Evolutionary conservation across 2,329 filamentous ascomycete species (phyloP).

Genomic region (Trichophyton rubrum): DNA sequence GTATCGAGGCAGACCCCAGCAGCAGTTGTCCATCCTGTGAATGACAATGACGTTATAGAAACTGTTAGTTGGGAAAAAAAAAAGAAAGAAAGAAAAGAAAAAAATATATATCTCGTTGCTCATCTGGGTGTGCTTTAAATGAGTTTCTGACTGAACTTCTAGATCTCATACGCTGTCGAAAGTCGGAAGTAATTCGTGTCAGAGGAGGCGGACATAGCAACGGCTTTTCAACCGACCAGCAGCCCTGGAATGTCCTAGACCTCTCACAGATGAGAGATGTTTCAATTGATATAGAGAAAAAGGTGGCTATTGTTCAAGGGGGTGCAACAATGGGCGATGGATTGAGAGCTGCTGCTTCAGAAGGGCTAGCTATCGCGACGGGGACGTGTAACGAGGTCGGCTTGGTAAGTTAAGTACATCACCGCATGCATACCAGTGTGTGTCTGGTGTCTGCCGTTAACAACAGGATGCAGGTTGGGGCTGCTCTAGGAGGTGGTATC

Average conservation of each 20-base stretch:
- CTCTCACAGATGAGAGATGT: slow-evolving; percentile 4
- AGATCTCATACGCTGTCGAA: neutral
- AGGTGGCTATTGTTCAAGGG: neutral
- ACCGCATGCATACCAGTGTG: neutral
- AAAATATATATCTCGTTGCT: too few relatives aligned
- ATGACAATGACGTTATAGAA: neutral
- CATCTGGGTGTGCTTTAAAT: neutral
- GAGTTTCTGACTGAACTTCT: neutral
- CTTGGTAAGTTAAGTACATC: neutral
- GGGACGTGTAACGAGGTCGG: slow-evolving; percentile 4
- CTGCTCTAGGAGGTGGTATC: slow-evolving; percentile 3
- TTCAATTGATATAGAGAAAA: neutral
- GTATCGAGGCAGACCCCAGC: neutral
- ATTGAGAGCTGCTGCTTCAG: neutral
- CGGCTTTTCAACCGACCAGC: slow-evolving; percentile 2
- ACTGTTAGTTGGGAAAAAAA: neutral
- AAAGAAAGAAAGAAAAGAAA: neutral
- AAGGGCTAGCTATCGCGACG: neutral
- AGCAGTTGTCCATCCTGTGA: neutral
- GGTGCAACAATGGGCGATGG: slow-evolving; percentile 5
- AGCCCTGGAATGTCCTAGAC: slow-evolving; percentile 4
- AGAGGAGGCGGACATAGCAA: slow-evolving; percentile 7
- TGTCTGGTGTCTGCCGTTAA: neutral
- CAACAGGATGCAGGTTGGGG: neutral
- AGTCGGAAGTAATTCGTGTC: neutral